Evolutionary conservation across 805 yeast genomes (phyloP).

Genomic region (Candida sonorensis): DNA sequence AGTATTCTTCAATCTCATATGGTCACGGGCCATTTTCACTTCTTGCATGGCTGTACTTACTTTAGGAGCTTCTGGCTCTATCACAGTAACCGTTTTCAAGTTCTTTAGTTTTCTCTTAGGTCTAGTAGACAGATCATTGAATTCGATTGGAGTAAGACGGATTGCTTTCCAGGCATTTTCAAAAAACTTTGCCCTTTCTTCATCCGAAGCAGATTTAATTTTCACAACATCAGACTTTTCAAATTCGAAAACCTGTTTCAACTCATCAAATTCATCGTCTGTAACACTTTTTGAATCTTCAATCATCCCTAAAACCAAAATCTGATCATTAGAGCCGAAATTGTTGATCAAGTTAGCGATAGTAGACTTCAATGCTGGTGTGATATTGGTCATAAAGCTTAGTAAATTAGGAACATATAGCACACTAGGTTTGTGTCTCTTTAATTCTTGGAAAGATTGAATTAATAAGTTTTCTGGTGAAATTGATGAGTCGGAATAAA

Average conservation of each 20-base stretch:
- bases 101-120: conserved; percentile 42
- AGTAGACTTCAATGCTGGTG: conserved; percentile 65
- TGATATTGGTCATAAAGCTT: conserved; percentile 63
- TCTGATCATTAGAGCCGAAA: conserved; percentile 62
- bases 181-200: conserved; percentile 55
- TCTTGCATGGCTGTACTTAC: conserved; percentile 26
- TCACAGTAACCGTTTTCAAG: conserved; percentile 24
- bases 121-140: conserved; percentile 54
- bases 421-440: conserved; percentile 84
- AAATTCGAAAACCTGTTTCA: conserved; percentile 53
- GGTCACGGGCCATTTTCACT: conserved; percentile 38
- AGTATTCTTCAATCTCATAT: conserved; percentile 77
- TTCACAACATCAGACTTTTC: conserved; percentile 42
- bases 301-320: conserved; percentile 68
- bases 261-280: conserved; percentile 32
- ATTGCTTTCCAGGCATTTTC: conserved; percentile 45
- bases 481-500: conserved; percentile 72
- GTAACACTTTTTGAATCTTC: conserved; percentile 28
- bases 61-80: conserved; percentile 3
- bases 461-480: conserved; percentile 80
- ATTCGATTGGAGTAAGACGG: conserved; percentile 61
- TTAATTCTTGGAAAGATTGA: conserved; percentile 79
- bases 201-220: conserved; percentile 31
- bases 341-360: conserved; percentile 63
- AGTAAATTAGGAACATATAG: conserved; percentile 78